Conservation (phyloP, 2,329 filamentous ascomycete genomes). For the Aspergillus japonicus region DNA sequence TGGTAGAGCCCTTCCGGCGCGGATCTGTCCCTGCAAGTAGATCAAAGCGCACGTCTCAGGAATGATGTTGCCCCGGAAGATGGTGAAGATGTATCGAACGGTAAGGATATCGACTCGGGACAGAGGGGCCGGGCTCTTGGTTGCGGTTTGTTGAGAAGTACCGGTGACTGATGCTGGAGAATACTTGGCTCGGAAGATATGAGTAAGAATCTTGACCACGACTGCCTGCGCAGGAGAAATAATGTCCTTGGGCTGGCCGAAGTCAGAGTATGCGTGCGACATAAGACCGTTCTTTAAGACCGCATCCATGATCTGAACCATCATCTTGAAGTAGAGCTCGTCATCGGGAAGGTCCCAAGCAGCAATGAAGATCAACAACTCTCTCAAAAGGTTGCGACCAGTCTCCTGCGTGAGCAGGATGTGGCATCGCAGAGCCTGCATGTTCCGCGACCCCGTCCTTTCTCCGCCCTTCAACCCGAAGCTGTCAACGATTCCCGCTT, state of each 20-base stretch:
- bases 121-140: slow-evolving; percentile 57
- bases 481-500: slow-evolving; percentile 87
- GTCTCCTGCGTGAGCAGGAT: slow-evolving; percentile 87
- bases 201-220: slow-evolving; percentile 83
- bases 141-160: slow-evolving; percentile 52
- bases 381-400: slow-evolving; percentile 81
- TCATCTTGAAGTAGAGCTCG: slow-evolving; percentile 93
- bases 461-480: slow-evolving; percentile 67
- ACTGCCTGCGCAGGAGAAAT: slow-evolving; percentile 94
- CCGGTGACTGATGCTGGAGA: slow-evolving; percentile 49
- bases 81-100: slow-evolving; percentile 87
- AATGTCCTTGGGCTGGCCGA: slow-evolving; percentile 91
- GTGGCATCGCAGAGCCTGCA: slow-evolving; percentile 86
- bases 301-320: slow-evolving; percentile 91
- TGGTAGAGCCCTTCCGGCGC: slow-evolving; percentile 69
- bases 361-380: slow-evolving; percentile 92
- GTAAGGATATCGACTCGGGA: slow-evolving; percentile 61
- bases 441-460: slow-evolving; percentile 63
- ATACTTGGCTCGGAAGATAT: slow-evolving; percentile 73
- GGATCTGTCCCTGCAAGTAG: slow-evolving; percentile 87
- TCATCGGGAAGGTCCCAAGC: slow-evolving; percentile 95
- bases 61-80: slow-evolving; percentile 88
- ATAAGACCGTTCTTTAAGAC: slow-evolving; percentile 86
- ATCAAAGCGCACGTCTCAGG: slow-evolving; percentile 94
- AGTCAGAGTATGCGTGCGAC: slow-evolving; percentile 87